phyloP scores from a whole-genome alignment of 75 land plant genomes.

The Cupressus sempervirens region DNA sequence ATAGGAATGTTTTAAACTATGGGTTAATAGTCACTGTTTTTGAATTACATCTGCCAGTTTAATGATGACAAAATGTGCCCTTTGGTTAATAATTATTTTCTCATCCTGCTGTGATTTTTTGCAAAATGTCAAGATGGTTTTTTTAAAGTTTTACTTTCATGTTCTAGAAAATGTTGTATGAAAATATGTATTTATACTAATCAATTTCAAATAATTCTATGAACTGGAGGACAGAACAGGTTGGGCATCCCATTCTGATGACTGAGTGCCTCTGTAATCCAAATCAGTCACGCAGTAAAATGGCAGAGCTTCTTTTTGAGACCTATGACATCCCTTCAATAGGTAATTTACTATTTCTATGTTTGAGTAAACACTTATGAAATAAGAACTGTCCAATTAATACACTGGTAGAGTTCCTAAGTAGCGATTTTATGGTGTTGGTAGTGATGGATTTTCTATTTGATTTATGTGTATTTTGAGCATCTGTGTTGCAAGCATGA shows the following conservation, averaged over 20 bases:
- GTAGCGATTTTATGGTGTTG: neutral
- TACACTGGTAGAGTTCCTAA: neutral
- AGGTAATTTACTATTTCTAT: constrained; percentile 46
- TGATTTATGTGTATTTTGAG: neutral
- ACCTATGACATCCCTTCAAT: constrained; percentile 90
- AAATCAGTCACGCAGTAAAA: constrained; percentile 80
- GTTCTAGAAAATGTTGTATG: neutral
- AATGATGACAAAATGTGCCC: neutral
- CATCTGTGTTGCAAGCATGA: neutral
- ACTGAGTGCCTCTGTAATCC: constrained; percentile 98
- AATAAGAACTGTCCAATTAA: neutral
- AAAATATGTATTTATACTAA: neutral
- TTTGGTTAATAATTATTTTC: neutral
- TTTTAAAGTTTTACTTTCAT: neutral
- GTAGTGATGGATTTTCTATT: neutral
- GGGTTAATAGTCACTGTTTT: neutral
- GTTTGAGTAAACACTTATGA: neutral
- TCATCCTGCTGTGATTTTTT: neutral
- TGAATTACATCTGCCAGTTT: neutral
- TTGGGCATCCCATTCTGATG: constrained; percentile 87
- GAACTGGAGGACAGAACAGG: constrained; percentile 57
- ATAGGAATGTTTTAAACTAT: neutral
- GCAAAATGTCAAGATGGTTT: neutral
- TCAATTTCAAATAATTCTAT: neutral
- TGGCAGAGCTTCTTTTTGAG: constrained; percentile 99